phyloP scores from a whole-genome alignment of 2,329 filamentous ascomycete species.

The Ceratocystis smalleyi region DNA sequence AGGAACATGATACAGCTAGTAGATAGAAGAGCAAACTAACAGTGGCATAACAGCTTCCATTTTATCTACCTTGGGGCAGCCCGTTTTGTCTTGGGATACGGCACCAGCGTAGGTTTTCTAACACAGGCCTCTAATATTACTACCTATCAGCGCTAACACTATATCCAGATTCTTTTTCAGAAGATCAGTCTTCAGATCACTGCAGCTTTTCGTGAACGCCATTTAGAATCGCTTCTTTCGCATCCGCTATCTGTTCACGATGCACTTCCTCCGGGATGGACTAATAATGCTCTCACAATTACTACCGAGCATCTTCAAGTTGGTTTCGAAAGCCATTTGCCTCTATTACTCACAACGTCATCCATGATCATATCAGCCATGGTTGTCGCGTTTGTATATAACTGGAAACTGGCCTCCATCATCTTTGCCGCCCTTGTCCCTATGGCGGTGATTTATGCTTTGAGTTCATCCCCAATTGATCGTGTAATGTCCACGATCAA shows the following conservation, averaged over 20 bases:
- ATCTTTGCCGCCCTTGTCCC: slow-evolving; percentile 32
- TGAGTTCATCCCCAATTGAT: slow-evolving; percentile 24
- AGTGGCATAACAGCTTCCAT: slow-evolving; percentile 6
- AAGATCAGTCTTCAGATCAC: slow-evolving; percentile 31
- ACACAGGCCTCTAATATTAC: background rate
- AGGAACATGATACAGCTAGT: background rate
- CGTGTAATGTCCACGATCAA: slow-evolving; percentile 24
- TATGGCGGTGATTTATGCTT: slow-evolving; percentile 23
- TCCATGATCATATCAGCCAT: slow-evolving; percentile 31
- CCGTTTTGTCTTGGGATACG: slow-evolving; percentile 23
- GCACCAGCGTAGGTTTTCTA: slow-evolving; percentile 22
- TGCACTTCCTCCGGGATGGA: slow-evolving; percentile 33
- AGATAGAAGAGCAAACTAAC: background rate
- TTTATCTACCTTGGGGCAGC: slow-evolving; percentile 24
- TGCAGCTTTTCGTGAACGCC: slow-evolving; percentile 33
- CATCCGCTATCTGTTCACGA: slow-evolving; percentile 36
- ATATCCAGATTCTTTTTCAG: background rate
- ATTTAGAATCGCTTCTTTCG: slow-evolving; percentile 33
- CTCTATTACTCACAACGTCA: slow-evolving; percentile 28
- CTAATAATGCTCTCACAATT: slow-evolving; percentile 37
- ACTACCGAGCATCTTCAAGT: slow-evolving; percentile 38
- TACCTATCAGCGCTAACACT: background rate
- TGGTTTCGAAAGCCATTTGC: slow-evolving; percentile 38
- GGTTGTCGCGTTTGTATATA: slow-evolving; percentile 36
- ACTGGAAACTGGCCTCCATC: slow-evolving; percentile 37